phyloP scores from a whole-genome alignment of 176 grass and related monocot genomes.

The Microstegium vimineum region DNA sequence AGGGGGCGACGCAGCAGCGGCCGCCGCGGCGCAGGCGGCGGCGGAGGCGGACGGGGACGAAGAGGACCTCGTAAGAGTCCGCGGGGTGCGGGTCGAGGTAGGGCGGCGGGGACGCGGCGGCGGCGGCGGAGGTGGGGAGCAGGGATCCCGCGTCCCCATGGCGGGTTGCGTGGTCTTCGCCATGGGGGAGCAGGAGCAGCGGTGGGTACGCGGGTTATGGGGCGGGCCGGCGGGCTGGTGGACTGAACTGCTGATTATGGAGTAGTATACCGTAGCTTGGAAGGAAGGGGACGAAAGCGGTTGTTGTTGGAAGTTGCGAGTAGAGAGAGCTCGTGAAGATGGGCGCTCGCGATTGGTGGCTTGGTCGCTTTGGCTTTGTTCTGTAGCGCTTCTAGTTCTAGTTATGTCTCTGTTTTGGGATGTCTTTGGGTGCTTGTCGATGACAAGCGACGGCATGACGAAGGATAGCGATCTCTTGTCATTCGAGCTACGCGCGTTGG shows the following conservation, averaged over 20 bases:
- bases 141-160: slow-evolving; percentile 38
- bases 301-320: slow-evolving; percentile 22
- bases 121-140: slow-evolving; percentile 29
- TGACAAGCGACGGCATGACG: neutral
- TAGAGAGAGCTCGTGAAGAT: neutral
- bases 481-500: neutral
- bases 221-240: neutral
- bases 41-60: slow-evolving; percentile 51
- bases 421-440: neutral
- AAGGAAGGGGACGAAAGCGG: slow-evolving; percentile 5
- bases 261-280: slow-evolving; percentile 15
- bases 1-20: slow-evolving; percentile 27
- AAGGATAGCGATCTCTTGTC: neutral
- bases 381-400: no score
- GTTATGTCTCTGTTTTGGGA: neutral
- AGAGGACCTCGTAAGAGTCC: slow-evolving; percentile 15
- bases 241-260: neutral
- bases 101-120: slow-evolving; percentile 27
- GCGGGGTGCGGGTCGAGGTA: neutral
- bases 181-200: slow-evolving; percentile 21
- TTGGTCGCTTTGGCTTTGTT: neutral
- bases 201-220: neutral
- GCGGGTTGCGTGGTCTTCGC: slow-evolving; percentile 25
- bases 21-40: slow-evolving; percentile 31
- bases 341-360: neutral